Base-by-base conservation (phyloP, 2,329 filamentous ascomycete species). In the Cytospora chrysosperma region DNA sequence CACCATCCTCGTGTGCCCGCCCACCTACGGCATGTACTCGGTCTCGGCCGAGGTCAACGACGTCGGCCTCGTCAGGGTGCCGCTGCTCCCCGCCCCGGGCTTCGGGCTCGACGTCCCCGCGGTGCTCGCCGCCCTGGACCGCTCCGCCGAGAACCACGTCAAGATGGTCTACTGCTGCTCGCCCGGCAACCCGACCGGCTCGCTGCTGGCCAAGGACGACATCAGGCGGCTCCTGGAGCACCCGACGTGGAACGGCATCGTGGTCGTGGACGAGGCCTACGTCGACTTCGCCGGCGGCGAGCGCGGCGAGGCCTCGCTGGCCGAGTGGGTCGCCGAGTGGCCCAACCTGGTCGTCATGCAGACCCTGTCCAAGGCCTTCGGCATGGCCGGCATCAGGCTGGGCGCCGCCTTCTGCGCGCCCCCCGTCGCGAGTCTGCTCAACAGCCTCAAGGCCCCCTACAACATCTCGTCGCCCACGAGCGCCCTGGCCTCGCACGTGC, bases 261-360 rank as follows among this genome's bases (percentile, higher is more conserved):
- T 99, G 2, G 87, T 97, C 4, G 81, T 98, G 28, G 95, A 99
- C 75, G 95, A 99, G 78, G 95, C 95, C 21, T 99, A 99, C 77
- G 75, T 99, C 70, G 95, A 99, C 78, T 99, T 98, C 73, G 89
- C 93, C 8, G 49, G 47, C 55, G 28, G 32, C 27, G 53, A 59
- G 30, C 87, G 88, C 7, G 87, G 90, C 55, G 68, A 77, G 19
- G 83, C 91, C 50, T 96, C 91, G 68, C 83, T 98, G 28, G 94
- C 95, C 28, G 91, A 96, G 76, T 96, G 92, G 89, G 93, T 96
- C 1, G 82, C 85, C 40, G 93, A 97, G 72, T 96, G 91, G 86
- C 93, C 94, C 57, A 99, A 99, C 76, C 82, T 99, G 28, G 93
- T 97, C 21, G 93, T 99, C 63, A 92, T 98, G 91, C 95, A 99